phyloP scores from a whole-genome alignment of 1,284 basidiomycete genomes.

The Heliocybe sulcata region DNA sequence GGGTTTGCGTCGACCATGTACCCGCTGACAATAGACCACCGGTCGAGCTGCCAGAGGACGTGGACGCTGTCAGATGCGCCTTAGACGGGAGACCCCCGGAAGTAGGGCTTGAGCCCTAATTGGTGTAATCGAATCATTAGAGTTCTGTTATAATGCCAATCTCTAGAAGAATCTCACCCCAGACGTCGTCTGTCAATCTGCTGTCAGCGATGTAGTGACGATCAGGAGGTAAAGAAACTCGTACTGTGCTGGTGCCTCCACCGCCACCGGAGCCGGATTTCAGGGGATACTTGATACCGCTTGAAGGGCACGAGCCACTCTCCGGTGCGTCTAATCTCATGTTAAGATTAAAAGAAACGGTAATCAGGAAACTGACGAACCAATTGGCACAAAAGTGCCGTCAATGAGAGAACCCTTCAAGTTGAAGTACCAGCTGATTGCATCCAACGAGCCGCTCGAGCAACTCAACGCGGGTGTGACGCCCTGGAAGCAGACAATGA shows the following conservation, averaged over 20 bases:
- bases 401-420: conserved; percentile 60
- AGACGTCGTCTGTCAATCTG: not conserved
- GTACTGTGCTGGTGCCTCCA: not conserved
- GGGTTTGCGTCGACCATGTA: conserved; percentile 30
- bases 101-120: not conserved
- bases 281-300: conserved; percentile 58
- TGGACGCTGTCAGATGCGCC: conserved; percentile 34
- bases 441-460: conserved; percentile 34
- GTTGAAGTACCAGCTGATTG: conserved; percentile 64
- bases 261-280: conserved; percentile 33
- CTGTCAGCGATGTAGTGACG: not conserved
- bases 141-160: not conserved
- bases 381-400: conserved; percentile 52
- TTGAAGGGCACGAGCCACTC: conserved; percentile 43
- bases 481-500: conserved; percentile 21
- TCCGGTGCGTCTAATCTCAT: conserved; percentile 39
- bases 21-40: conserved; percentile 29
- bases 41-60: conserved; percentile 12
- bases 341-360: not conserved
- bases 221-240: not conserved
- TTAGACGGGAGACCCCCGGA: conserved; percentile 31
- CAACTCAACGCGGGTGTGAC: conserved; percentile 57
- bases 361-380: conserved; percentile 26
- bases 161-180: not conserved
- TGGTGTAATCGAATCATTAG: not conserved